Conservation (phyloP, 1,284 basidiomycete genomes). For the Ustilago trichophora region DNA sequence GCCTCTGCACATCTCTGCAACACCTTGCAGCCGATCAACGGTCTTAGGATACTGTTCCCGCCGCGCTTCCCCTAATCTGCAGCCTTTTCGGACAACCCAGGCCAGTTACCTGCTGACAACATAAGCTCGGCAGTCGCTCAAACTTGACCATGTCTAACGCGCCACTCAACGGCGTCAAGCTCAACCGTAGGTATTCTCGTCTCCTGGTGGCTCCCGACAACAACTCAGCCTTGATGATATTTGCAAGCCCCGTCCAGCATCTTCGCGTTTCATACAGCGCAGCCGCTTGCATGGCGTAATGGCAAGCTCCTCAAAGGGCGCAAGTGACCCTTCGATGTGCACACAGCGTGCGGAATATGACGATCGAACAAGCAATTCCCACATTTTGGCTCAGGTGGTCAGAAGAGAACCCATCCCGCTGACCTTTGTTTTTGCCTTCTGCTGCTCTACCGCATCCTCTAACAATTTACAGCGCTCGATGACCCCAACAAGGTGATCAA, state of each 20-base stretch:
- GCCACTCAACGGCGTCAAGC: conserved; percentile 57
- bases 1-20: too few relatives aligned
- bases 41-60: too few relatives aligned
- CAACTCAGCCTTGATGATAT: conserved; percentile 5
- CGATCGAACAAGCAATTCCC: too few relatives aligned
- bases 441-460: neutral
- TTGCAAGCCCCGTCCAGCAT: too few relatives aligned
- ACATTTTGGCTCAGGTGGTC: too few relatives aligned
- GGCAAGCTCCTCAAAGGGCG: too few relatives aligned
- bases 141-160: conserved; percentile 50
- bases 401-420: too few relatives aligned
- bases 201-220: neutral
- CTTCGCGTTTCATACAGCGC: too few relatives aligned
- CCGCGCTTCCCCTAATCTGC: neutral
- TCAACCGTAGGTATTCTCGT: conserved; percentile 42
- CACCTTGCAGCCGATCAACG: too few relatives aligned
- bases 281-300: too few relatives aligned
- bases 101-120: conserved; percentile 1
- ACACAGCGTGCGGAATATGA: too few relatives aligned
- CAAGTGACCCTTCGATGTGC: too few relatives aligned
- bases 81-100: neutral
- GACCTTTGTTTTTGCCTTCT: neutral
- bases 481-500: conserved; percentile 94
- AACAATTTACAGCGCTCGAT: conserved; percentile 70
- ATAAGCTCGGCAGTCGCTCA: conserved; percentile 1